A percentile compares a stretch with the other conserved stretches of the same genome.
These are phyloP conservation scores for Colletotrichum sp. DNA, from an alignment of 2,329 filamentous ascomycete species.

Conservation along the genomic window DNA sequence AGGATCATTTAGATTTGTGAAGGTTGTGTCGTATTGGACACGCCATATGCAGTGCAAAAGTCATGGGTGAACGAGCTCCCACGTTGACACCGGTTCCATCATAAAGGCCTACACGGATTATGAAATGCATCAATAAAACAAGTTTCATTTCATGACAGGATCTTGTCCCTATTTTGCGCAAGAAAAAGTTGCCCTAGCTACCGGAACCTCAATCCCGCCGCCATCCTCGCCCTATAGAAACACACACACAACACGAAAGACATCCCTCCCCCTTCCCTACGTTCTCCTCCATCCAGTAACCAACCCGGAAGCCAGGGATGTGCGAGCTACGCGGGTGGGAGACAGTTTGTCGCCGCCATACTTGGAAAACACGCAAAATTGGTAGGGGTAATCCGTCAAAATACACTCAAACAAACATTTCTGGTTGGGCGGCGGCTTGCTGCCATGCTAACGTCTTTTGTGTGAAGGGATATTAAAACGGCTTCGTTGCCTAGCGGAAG, in stretches of 20 bases:
- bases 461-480: not conserved
- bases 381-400: not conserved
- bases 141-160: slow-evolving; percentile 14
- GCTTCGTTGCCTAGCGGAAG: slow-evolving; percentile 39
- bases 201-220: not conserved
- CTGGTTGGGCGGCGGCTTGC: not conserved
- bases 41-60: not conserved
- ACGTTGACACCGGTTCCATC: not conserved
- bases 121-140: not conserved
- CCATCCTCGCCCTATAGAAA: not conserved
- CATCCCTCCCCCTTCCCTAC: not conserved
- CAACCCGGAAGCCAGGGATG: not conserved
- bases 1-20: not conserved
- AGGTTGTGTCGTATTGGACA: not conserved
- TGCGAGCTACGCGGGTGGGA: not conserved
- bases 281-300: not conserved
- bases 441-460: not conserved
- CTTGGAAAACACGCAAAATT: not conserved
- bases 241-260: not conserved
- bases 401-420: not conserved
- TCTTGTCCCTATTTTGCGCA: slow-evolving; percentile 8
- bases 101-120: not conserved
- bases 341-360: not conserved
- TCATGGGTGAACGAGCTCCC: not conserved
- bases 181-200: not conserved